A percentile compares a stretch with the other conserved stretches of the same genome.
Conservation (phyloP, 2,329 filamentous ascomycete genomes). For the Aspergillus eucalypticola region DNA sequence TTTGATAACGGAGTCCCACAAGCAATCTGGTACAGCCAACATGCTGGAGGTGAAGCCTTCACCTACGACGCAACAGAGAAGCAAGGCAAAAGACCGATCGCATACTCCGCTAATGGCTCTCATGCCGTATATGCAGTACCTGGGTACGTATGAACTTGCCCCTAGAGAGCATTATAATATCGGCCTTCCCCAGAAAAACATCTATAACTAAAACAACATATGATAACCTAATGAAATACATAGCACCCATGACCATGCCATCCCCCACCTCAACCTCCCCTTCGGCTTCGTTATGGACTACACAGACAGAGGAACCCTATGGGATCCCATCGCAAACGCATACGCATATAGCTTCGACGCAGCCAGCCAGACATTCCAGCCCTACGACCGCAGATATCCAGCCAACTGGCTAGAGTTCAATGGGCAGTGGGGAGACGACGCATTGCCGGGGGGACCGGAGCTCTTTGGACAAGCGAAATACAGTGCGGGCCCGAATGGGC, state of each 20-base stretch:
- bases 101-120: slow-evolving; percentile 61
- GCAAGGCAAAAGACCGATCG: slow-evolving; percentile 54
- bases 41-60: slow-evolving; percentile 64
- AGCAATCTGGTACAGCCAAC: slow-evolving; percentile 64
- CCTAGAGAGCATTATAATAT: not conserved
- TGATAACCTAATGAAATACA: not conserved
- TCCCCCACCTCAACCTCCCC: slow-evolving; percentile 61
- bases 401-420: slow-evolving; percentile 58
- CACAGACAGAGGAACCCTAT: slow-evolving; percentile 56
- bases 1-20: slow-evolving; percentile 59
- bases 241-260: slow-evolving; percentile 62
- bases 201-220: not conserved
- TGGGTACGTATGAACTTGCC: slow-evolving; percentile 36
- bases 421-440: slow-evolving; percentile 64
- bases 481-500: slow-evolving; percentile 61
- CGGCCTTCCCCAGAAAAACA: not conserved
- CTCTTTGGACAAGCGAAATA: slow-evolving; percentile 59
- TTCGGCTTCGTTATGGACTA: slow-evolving; percentile 56
- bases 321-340: slow-evolving; percentile 60
- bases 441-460: slow-evolving; percentile 55
- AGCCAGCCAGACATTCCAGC: slow-evolving; percentile 44
- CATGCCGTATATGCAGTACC: slow-evolving; percentile 65
- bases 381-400: slow-evolving; percentile 51
- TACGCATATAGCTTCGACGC: slow-evolving; percentile 59
- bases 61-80: slow-evolving; percentile 59